Conservation (phyloP, 768 basidiomycete genomes). For the Leccinum sublutescens region DNA sequence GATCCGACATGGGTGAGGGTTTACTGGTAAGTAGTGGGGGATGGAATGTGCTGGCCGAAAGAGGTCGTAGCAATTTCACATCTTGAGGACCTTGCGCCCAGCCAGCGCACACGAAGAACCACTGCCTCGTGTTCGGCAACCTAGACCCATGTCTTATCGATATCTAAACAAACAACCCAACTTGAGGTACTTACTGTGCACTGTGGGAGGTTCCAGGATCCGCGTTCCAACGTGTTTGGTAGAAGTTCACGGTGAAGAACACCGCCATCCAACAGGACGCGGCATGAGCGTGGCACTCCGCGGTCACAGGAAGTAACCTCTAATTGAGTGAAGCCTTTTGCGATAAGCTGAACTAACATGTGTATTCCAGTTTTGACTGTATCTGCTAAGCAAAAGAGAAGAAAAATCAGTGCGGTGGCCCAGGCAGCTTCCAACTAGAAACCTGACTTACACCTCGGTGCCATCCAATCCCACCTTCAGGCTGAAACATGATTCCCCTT, state of each 20-base stretch:
- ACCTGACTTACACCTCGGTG: no score
- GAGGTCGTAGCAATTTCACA: neutral
- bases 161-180: neutral
- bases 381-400: no score
- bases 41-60: neutral
- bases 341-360: neutral
- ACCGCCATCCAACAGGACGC: neutral
- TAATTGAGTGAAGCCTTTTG: neutral
- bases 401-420: no score
- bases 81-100: neutral
- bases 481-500: no score
- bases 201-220: neutral
- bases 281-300: neutral
- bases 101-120: neutral
- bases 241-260: neutral
- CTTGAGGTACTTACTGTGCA: neutral
- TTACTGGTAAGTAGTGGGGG: neutral
- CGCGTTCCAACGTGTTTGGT: neutral
- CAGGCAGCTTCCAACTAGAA: neutral
- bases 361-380: no score
- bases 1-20: slow-evolving; percentile 10
- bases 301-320: neutral
- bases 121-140: neutral
- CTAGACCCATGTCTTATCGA: neutral
- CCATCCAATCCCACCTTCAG: neutral